phyloP scores from a whole-genome alignment of 176 grass and related monocot species.

The Avena atlantica region DNA sequence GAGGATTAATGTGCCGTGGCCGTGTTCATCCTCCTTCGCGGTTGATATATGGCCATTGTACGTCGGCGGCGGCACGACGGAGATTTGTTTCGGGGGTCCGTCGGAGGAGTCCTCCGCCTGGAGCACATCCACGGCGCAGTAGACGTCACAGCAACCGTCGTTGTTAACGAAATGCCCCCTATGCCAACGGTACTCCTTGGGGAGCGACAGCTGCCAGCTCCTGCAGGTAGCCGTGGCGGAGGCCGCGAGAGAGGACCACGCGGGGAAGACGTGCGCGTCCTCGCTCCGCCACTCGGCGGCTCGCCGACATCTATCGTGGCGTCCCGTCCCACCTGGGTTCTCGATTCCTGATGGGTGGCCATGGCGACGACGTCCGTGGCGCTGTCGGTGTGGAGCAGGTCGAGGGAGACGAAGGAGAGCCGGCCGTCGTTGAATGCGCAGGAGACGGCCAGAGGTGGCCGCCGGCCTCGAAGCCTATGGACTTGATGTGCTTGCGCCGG shows the following conservation, averaged over 20 bases:
- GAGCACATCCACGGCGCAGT: background rate
- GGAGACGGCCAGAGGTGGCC: background rate
- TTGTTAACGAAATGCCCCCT: background rate
- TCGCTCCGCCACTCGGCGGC: background rate
- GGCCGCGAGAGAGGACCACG: background rate
- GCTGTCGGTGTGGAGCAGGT: background rate
- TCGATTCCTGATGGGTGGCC: background rate
- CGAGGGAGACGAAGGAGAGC: background rate
- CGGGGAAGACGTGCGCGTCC: background rate
- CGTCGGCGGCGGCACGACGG: background rate
- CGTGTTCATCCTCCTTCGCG: background rate
- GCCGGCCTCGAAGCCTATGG: background rate
- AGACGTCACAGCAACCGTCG: background rate
- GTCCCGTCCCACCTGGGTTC: background rate
- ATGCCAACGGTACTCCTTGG: background rate
- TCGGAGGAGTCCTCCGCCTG: background rate
- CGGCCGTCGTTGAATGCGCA: background rate
- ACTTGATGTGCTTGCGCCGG: background rate
- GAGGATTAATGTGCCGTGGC: background rate
- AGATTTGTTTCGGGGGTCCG: background rate
- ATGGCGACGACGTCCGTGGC: background rate
- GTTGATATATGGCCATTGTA: too few relatives aligned
- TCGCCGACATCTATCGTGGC: background rate
- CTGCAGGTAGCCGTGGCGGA: background rate
- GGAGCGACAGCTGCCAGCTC: background rate